Conservation (phyloP, 2,329 filamentous ascomycete species). For the Cyclaneusma minus region DNA sequence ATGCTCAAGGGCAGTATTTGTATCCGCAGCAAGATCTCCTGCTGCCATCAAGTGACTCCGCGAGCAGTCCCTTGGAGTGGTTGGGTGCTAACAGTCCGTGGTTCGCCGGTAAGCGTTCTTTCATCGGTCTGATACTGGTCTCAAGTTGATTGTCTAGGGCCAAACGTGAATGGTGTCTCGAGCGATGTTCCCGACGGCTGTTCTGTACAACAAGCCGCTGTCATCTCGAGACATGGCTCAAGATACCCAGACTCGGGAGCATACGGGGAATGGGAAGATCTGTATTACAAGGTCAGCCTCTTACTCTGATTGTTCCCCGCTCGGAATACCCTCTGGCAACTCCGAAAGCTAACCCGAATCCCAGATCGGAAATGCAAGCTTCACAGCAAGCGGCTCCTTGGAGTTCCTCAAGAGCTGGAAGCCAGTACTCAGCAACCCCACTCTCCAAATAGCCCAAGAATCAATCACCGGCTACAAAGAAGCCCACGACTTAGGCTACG, state of each 20-base stretch:
- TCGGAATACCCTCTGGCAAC: neutral
- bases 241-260: slow-evolving; percentile 46
- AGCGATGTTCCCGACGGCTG: slow-evolving; percentile 38
- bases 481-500: slow-evolving; percentile 37
- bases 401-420: slow-evolving; percentile 43
- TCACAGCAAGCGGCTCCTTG: slow-evolving; percentile 35
- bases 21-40: slow-evolving; percentile 19
- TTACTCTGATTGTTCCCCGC: neutral
- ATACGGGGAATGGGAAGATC: slow-evolving; percentile 37
- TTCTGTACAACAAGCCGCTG: slow-evolving; percentile 42
- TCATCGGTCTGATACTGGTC: neutral
- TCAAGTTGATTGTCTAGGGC: slow-evolving; percentile 21
- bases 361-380: slow-evolving; percentile 36
- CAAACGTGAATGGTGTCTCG: slow-evolving; percentile 39
- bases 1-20: slow-evolving; percentile 9
- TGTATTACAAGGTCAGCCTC: slow-evolving; percentile 25
- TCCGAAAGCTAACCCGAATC: slow-evolving; percentile 1
- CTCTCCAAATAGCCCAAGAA: slow-evolving; percentile 39
- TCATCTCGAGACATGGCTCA: slow-evolving; percentile 44
- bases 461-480: slow-evolving; percentile 50
- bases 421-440: slow-evolving; percentile 37
- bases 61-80: slow-evolving; percentile 28
- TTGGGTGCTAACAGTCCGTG: slow-evolving; percentile 38
- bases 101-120: slow-evolving; percentile 26
- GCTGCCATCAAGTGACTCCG: slow-evolving; percentile 17